Conservation (phyloP, 768 basidiomycete genomes). For the Serendipita sp. region DNA sequence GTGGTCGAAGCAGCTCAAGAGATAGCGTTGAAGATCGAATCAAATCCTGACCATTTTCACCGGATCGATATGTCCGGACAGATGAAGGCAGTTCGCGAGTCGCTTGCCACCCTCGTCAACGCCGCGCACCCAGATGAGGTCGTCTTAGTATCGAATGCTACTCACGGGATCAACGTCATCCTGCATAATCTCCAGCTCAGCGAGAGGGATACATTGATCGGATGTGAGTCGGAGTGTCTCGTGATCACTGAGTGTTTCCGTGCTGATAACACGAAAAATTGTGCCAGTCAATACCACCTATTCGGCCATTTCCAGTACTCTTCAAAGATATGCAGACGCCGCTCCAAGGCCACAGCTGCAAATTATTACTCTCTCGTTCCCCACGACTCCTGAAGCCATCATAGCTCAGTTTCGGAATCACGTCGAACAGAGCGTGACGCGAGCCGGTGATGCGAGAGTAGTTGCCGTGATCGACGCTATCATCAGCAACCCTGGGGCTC, state of each 20-base stretch:
- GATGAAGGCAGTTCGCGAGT: constrained; percentile 16
- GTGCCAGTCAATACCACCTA: constrained; percentile 47
- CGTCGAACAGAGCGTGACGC: constrained; percentile 20
- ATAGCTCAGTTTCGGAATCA: constrained; percentile 32
- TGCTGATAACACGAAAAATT: too few species aligned
- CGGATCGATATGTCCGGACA: constrained; percentile 17
- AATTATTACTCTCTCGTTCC: constrained; percentile 38
- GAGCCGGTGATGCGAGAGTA: constrained; percentile 26
- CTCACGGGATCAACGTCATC: constrained; percentile 50
- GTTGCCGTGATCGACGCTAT: constrained; percentile 60
- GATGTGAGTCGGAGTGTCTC: constrained; percentile 24
- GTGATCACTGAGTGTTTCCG: too few species aligned
- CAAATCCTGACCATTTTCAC: constrained; percentile 22
- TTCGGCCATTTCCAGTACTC: constrained; percentile 33
- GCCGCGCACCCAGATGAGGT: constrained; percentile 19
- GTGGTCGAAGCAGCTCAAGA: constrained; percentile 18
- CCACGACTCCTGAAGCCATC: constrained; percentile 40
- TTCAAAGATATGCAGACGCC: constrained; percentile 39
- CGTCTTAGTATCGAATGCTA: constrained; percentile 40
- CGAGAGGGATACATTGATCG: constrained; percentile 26
- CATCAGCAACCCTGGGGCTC: constrained; percentile 41
- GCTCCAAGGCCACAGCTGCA: constrained; percentile 37
- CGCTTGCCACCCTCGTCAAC: constrained; percentile 19
- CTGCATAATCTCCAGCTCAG: constrained; percentile 37
- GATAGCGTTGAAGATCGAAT: constrained; percentile 19